Percentiles rank a stretch among this genome's conserved stretches.
Conservation (phyloP, 805 yeast species). For the Metschnikowia vanudenii region DNA sequence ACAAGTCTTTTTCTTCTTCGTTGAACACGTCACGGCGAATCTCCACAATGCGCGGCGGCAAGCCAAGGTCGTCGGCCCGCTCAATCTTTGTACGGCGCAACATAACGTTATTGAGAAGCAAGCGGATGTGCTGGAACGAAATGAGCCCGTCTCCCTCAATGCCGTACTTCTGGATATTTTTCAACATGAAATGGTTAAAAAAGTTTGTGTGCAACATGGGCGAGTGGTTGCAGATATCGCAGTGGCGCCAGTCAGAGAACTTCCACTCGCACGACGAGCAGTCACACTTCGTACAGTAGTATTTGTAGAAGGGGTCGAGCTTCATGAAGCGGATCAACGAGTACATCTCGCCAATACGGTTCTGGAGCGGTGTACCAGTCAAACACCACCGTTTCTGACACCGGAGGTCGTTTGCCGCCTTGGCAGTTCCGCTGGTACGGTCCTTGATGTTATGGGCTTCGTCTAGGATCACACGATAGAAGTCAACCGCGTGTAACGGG, state of each 20-base stretch:
- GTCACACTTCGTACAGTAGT: conserved; percentile 91
- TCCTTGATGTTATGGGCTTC: conserved; percentile 98
- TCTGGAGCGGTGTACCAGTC: conserved; percentile 95
- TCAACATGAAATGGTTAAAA: conserved; percentile 93
- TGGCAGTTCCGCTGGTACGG: conserved; percentile 88
- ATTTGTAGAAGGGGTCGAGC: conserved; percentile 81
- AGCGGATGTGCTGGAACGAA: conserved; percentile 75
- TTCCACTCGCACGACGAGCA: conserved; percentile 83
- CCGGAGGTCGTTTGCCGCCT: conserved; percentile 75
- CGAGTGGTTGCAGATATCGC: conserved; percentile 85
- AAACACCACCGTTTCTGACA: conserved; percentile 86
- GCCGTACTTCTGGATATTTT: conserved; percentile 86
- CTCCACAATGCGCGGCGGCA: conserved; percentile 94
- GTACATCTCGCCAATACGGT: conserved; percentile 94
- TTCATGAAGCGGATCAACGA: conserved; percentile 84
- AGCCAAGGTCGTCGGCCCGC: conserved; percentile 94
- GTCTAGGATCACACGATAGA: conserved; percentile 85
- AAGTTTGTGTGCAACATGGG: conserved; percentile 95
- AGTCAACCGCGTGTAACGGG: conserved; percentile 67
- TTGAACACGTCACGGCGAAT: conserved; percentile 85
- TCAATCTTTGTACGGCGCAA: conserved; percentile 92
- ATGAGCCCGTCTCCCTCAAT: conserved; percentile 76
- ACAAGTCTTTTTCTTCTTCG: conserved; percentile 92
- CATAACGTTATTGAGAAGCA: conserved; percentile 78
- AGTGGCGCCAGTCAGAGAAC: conserved; percentile 77